Evolutionary conservation across 2,329 filamentous ascomycete genomes (phyloP).

Genomic region (Sphaerostilbella broomeana): DNA sequence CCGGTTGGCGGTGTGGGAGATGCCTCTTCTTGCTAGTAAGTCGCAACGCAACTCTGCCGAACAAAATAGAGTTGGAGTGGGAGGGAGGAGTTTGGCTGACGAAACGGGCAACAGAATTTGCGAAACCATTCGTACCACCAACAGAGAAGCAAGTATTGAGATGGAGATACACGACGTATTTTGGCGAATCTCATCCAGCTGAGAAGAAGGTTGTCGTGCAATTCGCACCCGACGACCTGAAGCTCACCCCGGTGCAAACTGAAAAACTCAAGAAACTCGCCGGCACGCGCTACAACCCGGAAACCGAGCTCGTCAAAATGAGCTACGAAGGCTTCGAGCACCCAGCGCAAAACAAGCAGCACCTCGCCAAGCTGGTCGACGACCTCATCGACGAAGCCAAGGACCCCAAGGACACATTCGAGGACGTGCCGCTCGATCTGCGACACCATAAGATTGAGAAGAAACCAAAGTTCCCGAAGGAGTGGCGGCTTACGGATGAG

Average conservation of each 20-base stretch:
- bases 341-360: constrained; percentile 94
- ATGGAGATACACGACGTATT: constrained; percentile 95
- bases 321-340: constrained; percentile 83
- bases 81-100: no score
- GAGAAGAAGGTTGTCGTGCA: constrained; percentile 92
- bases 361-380: constrained; percentile 72
- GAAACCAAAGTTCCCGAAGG: constrained; percentile 66
- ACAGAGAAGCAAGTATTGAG: constrained; percentile 64
- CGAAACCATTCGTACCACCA: constrained; percentile 73
- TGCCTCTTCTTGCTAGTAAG: constrained; percentile 84
- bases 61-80: no score
- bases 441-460: constrained; percentile 71
- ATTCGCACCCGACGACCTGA: constrained; percentile 69
- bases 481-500: constrained; percentile 73
- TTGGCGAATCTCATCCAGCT: constrained; percentile 88
- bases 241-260: constrained; percentile 60
- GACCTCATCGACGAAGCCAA: constrained; percentile 68
- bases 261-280: constrained; percentile 82
- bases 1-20: constrained; percentile 85
- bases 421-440: constrained; percentile 82
- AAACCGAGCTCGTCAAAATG: constrained; percentile 76
- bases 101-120: constrained; percentile 54
- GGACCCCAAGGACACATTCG: constrained; percentile 73
- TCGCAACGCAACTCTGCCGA: no score
- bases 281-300: constrained; percentile 81